These are phyloP conservation scores for Clathrus columnatus DNA, from an alignment of 768 basidiomycete genomes.

Conservation along the genomic window DNA sequence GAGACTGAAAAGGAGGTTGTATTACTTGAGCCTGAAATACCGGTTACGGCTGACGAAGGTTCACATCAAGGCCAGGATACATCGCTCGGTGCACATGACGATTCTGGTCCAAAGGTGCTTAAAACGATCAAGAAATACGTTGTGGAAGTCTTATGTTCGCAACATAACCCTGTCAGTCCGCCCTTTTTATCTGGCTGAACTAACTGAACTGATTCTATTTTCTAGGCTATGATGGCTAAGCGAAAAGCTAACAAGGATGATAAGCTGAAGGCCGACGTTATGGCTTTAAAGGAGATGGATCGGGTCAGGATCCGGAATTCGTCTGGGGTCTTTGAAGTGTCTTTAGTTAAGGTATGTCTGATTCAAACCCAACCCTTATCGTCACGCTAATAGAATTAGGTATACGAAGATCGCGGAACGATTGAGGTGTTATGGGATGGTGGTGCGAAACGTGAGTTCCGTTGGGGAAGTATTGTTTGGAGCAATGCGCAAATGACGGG, in stretches of 20 bases:
- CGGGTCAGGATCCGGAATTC: conserved; percentile 80
- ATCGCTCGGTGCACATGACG: conserved; percentile 15
- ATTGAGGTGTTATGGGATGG: conserved; percentile 80
- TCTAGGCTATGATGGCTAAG: conserved; percentile 43
- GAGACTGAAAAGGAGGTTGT: conserved; percentile 80
- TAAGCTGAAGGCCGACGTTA: conserved; percentile 61
- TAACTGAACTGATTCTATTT: too few species aligned
- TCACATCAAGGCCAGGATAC: too few species aligned
- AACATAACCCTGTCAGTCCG: conserved; percentile 80
- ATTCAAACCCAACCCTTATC: not conserved
- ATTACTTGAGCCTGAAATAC: conserved; percentile 34
- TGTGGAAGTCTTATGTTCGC: conserved; percentile 70
- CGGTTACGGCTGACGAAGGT: too few species aligned
- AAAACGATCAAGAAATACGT: conserved; percentile 68
- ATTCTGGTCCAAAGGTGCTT: conserved; percentile 29
- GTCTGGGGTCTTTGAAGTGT: conserved; percentile 82
- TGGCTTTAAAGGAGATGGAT: conserved; percentile 59
- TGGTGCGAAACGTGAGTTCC: conserved; percentile 66
- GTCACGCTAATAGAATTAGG: too few species aligned
- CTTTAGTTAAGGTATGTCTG: conserved; percentile 36
- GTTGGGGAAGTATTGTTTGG: conserved; percentile 69
- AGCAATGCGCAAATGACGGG: not conserved
- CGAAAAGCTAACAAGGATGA: conserved; percentile 71
- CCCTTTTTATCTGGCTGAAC: not conserved
- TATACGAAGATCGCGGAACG: conserved; percentile 21